Conservation (phyloP, 2,329 filamentous ascomycete species). For the Colletotrichum noveboracense region DNA sequence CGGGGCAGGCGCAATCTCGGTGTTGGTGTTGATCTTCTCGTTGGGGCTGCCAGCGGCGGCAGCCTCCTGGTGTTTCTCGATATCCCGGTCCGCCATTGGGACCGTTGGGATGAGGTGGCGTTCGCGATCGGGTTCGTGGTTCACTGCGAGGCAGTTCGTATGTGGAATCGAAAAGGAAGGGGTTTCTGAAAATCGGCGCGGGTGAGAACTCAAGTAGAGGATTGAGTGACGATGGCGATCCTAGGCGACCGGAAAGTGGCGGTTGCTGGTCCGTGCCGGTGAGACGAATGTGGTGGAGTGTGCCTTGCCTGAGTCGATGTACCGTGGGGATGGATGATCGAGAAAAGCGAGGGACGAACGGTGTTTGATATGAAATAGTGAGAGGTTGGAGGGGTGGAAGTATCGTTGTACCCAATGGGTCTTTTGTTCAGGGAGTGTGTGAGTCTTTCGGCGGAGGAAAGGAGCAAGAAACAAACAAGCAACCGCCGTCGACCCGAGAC, state of each 20-base stretch:
- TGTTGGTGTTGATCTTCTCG: constrained; percentile 18
- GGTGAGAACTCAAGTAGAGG: not conserved
- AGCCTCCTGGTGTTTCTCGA: constrained; percentile 33
- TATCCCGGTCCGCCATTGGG: constrained; percentile 32
- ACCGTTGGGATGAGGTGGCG: not conserved
- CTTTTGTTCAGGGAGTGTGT: not conserved
- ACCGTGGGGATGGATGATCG: not conserved
- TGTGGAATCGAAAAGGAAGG: not conserved
- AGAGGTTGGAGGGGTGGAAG: not conserved
- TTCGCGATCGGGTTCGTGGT: not conserved
- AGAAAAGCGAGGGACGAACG: not conserved
- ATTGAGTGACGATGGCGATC: not conserved
- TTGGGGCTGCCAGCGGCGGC: constrained; percentile 31
- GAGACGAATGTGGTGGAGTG: not conserved
- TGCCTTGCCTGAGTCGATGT: not conserved
- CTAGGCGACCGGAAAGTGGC: constrained; percentile 13
- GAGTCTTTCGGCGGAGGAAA: constrained; percentile 8
- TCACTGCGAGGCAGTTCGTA: not conserved
- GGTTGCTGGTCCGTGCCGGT: constrained; percentile 15
- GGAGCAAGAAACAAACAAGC: not conserved
- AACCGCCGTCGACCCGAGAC: not conserved
- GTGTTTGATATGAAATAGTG: not conserved
- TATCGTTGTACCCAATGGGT: not conserved
- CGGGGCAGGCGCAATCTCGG: not conserved
- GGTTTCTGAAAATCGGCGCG: not conserved